Evolutionary conservation across 768 basidiomycete species (phyloP), one percentile per base, ranked within the genome.

Genomic region (Suillus fuscotomentosus): DNA sequence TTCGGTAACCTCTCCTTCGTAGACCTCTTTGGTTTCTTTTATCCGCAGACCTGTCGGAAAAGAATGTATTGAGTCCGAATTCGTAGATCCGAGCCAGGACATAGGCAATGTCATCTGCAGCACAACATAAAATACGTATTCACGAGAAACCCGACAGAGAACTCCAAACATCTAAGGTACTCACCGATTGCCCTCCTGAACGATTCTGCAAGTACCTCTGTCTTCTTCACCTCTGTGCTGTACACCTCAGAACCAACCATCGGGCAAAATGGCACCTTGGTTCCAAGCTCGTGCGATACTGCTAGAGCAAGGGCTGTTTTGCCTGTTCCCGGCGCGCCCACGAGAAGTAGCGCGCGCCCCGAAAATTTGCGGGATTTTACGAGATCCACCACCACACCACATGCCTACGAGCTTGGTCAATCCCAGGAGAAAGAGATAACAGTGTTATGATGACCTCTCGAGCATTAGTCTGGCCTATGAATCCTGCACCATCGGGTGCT

Each of bases 201-300:
- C 43, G 89, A 87, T 76, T 98, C 97, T 56, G 95, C 94, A 22
- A 99, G 80, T 5, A 99, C 96, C 74, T 99, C 97, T 2, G 97
- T 99, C 84, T 99, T 99, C 82, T 99, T 99, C 63, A 99, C 95
- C 77, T 99, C 97, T 3, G 92, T 88, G 47, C 90, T 93, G 74
- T 97, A 99, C 66, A 99, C 97, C 77, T 99, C 97, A 22, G 89
- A 91, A 0, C 97, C 97, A 50, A 99, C 97, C 94, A 98, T 98
- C 5, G 95, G 95, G 75, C 97, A 98, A 75, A 99, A 99, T 0
- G 97, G 97, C 1, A 98, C 96, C 71, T 97, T 97, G 24, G 85
- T 79, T 0, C 97, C 97, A 0, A 99, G 84, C 71, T 99, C 97
- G 65, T 98, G 96, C 7, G 95, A 90, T 34, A 99, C 86, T 0